A percentile compares a stretch with the other conserved stretches of the same genome.
phyloP scores from a whole-genome alignment of 768 basidiomycete species.

The Trametes sanguinea region DNA sequence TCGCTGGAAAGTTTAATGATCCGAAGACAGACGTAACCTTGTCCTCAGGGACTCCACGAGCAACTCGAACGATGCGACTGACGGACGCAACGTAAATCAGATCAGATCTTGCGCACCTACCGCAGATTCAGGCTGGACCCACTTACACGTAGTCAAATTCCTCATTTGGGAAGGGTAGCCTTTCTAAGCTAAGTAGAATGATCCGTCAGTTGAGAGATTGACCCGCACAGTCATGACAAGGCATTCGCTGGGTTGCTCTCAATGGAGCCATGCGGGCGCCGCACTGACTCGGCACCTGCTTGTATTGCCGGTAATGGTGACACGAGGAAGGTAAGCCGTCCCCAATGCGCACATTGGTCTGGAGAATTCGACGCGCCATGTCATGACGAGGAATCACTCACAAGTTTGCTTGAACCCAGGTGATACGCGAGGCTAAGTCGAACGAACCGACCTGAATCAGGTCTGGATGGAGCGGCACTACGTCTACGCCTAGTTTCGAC shows the following conservation, averaged over 20 bases:
- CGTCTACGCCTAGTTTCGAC: constrained; percentile 55
- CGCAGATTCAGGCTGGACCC: neutral
- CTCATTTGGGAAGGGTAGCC: constrained; percentile 67
- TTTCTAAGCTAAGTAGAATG: constrained; percentile 53
- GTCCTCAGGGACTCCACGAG: constrained; percentile 75
- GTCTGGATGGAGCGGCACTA: constrained; percentile 73
- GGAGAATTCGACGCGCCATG: constrained; percentile 42
- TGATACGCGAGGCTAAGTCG: constrained; percentile 60
- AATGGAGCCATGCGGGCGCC: too few species aligned
- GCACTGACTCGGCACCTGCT: too few species aligned
- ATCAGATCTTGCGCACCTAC: constrained; percentile 10
- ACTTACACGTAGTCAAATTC: constrained; percentile 80
- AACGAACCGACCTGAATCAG: constrained; percentile 58
- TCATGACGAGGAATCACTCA: constrained; percentile 37
- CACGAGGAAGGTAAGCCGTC: too few species aligned
- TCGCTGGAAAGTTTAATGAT: neutral
- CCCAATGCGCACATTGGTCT: too few species aligned
- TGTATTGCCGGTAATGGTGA: too few species aligned
- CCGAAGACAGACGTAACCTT: constrained; percentile 47
- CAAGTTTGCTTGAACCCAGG: constrained; percentile 78
- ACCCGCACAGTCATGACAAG: too few species aligned
- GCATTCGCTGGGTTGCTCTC: too few species aligned
- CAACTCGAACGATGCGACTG: constrained; percentile 71
- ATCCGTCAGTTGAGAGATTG: constrained; percentile 58
- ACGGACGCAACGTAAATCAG: constrained; percentile 1